Conservation (phyloP, 441 rosid species). For the Eruca vesicaria region DNA sequence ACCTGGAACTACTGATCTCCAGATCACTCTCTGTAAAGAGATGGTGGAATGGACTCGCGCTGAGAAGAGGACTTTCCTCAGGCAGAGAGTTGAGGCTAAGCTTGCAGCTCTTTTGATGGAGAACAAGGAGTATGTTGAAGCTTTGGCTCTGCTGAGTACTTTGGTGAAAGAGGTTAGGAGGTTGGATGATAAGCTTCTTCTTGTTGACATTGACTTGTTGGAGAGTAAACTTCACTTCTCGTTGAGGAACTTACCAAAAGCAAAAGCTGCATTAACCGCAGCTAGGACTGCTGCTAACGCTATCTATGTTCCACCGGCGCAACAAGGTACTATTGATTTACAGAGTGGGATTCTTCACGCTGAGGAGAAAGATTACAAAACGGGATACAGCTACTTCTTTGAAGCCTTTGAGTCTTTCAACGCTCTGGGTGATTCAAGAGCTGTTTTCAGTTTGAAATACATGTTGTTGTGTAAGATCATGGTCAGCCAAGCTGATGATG, state of each 20-base stretch:
- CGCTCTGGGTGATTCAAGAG: constrained; percentile 82
- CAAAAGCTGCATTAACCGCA: constrained; percentile 95
- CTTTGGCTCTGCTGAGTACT: constrained; percentile 62
- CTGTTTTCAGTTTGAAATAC: constrained; percentile 86
- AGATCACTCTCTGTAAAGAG: constrained; percentile 84
- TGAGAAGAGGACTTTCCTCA: constrained; percentile 88
- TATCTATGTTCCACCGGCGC: constrained; percentile 90
- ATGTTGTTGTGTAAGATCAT: constrained; percentile 91
- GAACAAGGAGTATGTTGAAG: constrained; percentile 74
- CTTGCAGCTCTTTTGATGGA: constrained; percentile 95
- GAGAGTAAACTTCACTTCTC: constrained; percentile 97
- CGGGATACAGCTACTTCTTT: constrained; percentile 91
- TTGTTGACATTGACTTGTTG: constrained; percentile 84
- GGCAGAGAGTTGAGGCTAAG: constrained; percentile 93
- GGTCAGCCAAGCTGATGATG: constrained; percentile 97
- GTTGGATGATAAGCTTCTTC: constrained; percentile 91
- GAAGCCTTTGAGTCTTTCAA: constrained; percentile 95
- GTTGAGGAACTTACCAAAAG: constrained; percentile 83
- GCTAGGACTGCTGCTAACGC: constrained; percentile 98
- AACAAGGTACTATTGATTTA: constrained; percentile 90
- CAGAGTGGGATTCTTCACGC: constrained; percentile 99
- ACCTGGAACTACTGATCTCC: constrained; percentile 83
- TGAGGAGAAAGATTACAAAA: constrained; percentile 96
- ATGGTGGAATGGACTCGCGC: constrained; percentile 94
- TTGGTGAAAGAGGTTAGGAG: constrained; percentile 91